These are phyloP conservation scores for Penicillium sp. DNA, from an alignment of 2,329 filamentous ascomycete species.

Conservation along the genomic window DNA sequence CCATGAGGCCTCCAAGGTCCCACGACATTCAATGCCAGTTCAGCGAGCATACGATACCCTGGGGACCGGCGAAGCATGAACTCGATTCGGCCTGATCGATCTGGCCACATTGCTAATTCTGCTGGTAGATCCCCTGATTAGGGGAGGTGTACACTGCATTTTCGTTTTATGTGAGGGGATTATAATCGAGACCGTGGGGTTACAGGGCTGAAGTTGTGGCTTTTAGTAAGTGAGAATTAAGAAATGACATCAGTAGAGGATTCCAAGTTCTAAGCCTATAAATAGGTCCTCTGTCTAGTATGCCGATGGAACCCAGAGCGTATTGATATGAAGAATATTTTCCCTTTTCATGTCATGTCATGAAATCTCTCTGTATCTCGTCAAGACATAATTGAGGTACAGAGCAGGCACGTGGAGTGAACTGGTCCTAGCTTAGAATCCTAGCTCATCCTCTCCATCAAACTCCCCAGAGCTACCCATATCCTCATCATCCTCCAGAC, in stretches of 20 bases:
- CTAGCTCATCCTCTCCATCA: conserved; percentile 28
- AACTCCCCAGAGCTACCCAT: conserved; percentile 39
- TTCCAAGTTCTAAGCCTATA: neutral
- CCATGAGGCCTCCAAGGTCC: neutral
- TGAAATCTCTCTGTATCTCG: conserved; percentile 10
- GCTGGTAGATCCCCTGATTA: conserved; percentile 16
- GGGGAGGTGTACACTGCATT: conserved; percentile 4
- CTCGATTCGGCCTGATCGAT: neutral
- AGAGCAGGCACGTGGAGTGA: neutral
- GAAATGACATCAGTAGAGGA: neutral
- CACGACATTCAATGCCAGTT: neutral
- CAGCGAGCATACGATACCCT: conserved; percentile 1
- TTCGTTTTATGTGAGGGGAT: neutral
- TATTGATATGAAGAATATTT: neutral
- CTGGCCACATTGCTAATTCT: conserved; percentile 18
- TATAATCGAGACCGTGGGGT: conserved; percentile 7
- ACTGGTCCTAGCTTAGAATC: conserved; percentile 19
- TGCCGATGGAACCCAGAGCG: neutral
- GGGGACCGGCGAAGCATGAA: neutral
- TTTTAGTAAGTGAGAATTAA: neutral
- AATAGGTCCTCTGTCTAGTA: neutral
- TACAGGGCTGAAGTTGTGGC: conserved; percentile 16
- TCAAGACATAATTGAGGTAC: conserved; percentile 15
- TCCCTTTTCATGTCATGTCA: conserved; percentile 1
- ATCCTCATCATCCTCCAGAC: conserved; percentile 43